Evolutionary conservation across 1,139 yeast species (phyloP).

Genomic region (Saccharomycopsis phalli): DNA sequence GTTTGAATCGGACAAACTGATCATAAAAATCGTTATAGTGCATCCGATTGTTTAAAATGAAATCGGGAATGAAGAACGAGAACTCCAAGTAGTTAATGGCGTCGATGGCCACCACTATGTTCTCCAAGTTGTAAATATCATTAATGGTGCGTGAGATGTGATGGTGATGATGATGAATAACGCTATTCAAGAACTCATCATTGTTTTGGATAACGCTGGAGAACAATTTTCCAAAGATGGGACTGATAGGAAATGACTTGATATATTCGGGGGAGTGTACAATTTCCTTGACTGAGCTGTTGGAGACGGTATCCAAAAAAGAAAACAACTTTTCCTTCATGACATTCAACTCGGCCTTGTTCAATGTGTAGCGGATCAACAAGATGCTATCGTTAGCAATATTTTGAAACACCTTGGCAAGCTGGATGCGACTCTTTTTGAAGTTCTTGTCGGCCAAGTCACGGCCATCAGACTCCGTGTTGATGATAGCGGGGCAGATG

Average conservation of each 20-base stretch:
- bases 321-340: constrained; percentile 38
- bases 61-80: constrained; percentile 47
- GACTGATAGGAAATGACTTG: neutral
- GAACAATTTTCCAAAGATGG: constrained; percentile 8
- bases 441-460: constrained; percentile 30
- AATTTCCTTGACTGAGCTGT: constrained; percentile 20
- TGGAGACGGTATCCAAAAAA: constrained; percentile 36
- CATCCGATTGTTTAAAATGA: constrained; percentile 39
- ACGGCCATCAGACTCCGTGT: constrained; percentile 20
- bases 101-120: constrained; percentile 25
- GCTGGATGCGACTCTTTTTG: constrained; percentile 66
- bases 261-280: constrained; percentile 8
- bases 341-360: constrained; percentile 35
- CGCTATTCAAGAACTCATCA: constrained; percentile 8
- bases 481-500: constrained; percentile 74
- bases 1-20: constrained; percentile 63
- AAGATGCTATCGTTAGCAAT: constrained; percentile 72
- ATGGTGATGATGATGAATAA: too few species aligned
- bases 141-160: constrained; percentile 21
- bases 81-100: constrained; percentile 38
- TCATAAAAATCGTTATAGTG: constrained; percentile 51
- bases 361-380: constrained; percentile 40
- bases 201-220: constrained; percentile 14
- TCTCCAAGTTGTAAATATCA: constrained; percentile 27
- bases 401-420: constrained; percentile 81